These are phyloP conservation scores for Dianthus caryophyllus DNA, from an alignment of 148 eudicot species.

Conservation along the genomic window DNA sequence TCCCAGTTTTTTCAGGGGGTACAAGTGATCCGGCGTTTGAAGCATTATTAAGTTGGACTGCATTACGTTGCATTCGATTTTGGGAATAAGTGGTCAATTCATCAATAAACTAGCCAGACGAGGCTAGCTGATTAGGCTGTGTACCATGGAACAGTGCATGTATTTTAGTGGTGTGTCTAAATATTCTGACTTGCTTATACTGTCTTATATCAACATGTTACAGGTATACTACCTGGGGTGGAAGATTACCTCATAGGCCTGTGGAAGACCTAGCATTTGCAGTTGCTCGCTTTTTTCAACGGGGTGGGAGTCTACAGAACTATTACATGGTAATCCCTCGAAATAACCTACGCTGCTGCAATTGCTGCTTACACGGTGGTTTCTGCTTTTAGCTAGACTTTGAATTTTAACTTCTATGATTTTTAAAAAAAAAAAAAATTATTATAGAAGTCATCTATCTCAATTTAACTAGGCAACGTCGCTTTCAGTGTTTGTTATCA, in stretches of 20 bases:
- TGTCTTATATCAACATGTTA: slow-evolving; percentile 12
- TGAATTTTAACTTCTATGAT: background rate
- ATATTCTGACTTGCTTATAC: background rate
- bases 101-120: background rate
- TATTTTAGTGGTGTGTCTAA: background rate
- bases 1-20: background rate
- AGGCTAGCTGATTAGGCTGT: slow-evolving; percentile 3
- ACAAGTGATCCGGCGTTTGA: background rate
- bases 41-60: background rate
- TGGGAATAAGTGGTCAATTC: background rate
- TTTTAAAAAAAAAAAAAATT: no score
- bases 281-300: slow-evolving; percentile 93
- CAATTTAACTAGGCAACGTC: background rate
- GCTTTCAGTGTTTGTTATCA: background rate
- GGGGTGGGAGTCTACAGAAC: slow-evolving; percentile 89
- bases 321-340: slow-evolving; percentile 75
- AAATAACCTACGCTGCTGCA: no score
- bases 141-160: background rate
- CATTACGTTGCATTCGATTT: background rate
- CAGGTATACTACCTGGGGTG: slow-evolving; percentile 93
- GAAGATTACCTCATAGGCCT: slow-evolving; percentile 82
- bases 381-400: slow-evolving; percentile 3
- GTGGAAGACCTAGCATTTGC: slow-evolving; percentile 94
- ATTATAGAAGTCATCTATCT: background rate
- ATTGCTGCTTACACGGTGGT: slow-evolving; percentile 3